Conservation (phyloP, 257 asterid genomes). For the Datura wrightii region DNA sequence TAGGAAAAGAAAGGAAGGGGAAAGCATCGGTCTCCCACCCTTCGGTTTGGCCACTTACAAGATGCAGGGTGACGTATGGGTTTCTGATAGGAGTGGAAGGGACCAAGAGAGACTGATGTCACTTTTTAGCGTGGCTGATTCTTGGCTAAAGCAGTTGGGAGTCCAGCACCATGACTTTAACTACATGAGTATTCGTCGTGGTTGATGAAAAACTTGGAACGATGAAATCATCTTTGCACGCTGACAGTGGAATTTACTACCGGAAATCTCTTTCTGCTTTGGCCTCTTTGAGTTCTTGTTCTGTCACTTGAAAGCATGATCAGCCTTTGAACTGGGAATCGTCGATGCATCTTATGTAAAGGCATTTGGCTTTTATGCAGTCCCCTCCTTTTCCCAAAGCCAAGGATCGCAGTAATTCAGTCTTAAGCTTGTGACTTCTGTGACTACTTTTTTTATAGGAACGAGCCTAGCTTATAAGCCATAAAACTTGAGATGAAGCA, state of each 20-base stretch:
- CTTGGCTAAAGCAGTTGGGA: conserved; percentile 91
- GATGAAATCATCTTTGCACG: conserved; percentile 21
- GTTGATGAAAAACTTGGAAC: conserved; percentile 38
- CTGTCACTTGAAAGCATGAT: conserved; percentile 1
- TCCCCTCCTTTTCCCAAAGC: not conserved
- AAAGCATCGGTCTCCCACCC: conserved; percentile 50
- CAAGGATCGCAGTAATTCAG: not conserved
- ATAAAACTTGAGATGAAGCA: not conserved
- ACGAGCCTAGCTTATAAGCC: not conserved
- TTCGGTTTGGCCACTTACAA: conserved; percentile 62
- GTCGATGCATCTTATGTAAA: conserved; percentile 6
- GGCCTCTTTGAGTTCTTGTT: not conserved
- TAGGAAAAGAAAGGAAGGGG: conserved; percentile 49
- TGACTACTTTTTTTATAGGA: conserved; percentile 23
- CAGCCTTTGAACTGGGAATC: not conserved
- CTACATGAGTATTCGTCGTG: conserved; percentile 72
- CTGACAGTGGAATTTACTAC: not conserved
- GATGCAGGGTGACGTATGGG: conserved; percentile 62
- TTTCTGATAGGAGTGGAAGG: conserved; percentile 47
- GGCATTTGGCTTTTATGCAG: not conserved
- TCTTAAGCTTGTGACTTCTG: conserved; percentile 7
- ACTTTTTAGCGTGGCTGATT: conserved; percentile 83
- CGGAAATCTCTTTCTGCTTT: not conserved
- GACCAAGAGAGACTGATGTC: conserved; percentile 65
- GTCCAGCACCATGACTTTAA: conserved; percentile 95